phyloP scores from a whole-genome alignment of 352 stramenopile genomes.

The Pythium plurisporium region DNA sequence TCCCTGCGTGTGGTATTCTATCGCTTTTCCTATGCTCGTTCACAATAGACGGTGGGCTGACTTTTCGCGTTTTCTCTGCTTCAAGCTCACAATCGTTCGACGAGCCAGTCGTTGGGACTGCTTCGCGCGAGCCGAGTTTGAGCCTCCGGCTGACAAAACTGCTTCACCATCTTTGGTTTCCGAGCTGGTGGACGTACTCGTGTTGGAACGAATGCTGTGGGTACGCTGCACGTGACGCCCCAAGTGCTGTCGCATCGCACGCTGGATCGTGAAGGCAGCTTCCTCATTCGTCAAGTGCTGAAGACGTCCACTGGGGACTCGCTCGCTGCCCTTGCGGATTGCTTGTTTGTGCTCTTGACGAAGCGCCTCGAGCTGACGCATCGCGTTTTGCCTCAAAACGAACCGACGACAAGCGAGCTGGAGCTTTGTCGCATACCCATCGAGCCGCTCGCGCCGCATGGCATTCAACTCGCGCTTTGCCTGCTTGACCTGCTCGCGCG shows the following conservation, averaged over 20 bases:
- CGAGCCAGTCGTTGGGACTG: slow-evolving; percentile 30
- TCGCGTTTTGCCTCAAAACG: slow-evolving; percentile 27
- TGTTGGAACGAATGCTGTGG: slow-evolving; percentile 28
- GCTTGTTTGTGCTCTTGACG: not conserved
- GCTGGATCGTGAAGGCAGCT: slow-evolving; percentile 44
- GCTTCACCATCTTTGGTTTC: slow-evolving; percentile 21
- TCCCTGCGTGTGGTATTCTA: too few species aligned
- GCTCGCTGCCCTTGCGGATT: not conserved
- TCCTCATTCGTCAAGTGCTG: slow-evolving; percentile 20
- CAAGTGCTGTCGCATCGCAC: slow-evolving; percentile 32
- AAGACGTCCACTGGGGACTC: too few species aligned
- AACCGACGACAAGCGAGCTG: slow-evolving; percentile 33
- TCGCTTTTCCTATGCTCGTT: too few species aligned
- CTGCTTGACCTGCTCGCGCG: slow-evolving; percentile 29
- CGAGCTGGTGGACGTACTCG: slow-evolving; percentile 26
- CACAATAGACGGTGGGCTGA: slow-evolving; percentile 26
- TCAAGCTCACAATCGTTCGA: slow-evolving; percentile 14
- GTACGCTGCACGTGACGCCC: slow-evolving; percentile 33
- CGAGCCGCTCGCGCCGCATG: slow-evolving; percentile 29
- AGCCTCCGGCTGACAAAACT: slow-evolving; percentile 17
- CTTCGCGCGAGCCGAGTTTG: slow-evolving; percentile 24
- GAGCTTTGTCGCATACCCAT: slow-evolving; percentile 38
- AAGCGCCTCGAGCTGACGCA: slow-evolving; percentile 22
- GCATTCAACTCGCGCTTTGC: slow-evolving; percentile 36
- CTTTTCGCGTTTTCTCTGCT: slow-evolving; percentile 39